phyloP scores from a whole-genome alignment of 805 yeast species.

The Yamadazyma laniorum region DNA sequence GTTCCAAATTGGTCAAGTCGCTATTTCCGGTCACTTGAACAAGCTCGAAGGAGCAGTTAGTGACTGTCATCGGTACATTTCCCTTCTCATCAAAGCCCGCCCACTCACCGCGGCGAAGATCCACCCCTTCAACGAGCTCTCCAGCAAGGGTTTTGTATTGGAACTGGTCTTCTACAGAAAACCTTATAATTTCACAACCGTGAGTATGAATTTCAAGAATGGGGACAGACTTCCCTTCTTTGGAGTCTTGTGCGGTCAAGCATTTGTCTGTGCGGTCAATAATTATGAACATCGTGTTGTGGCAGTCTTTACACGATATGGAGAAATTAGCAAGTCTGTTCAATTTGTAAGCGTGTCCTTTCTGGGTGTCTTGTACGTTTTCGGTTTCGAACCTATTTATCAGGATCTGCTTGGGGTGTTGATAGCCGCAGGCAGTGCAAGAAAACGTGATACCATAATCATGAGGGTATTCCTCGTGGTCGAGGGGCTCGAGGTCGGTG shows the following conservation, averaged over 20 bases:
- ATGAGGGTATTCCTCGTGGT: constrained; percentile 15
- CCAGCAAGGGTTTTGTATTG: constrained; percentile 10
- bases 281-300: constrained; percentile 8
- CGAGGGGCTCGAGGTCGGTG: constrained; percentile 15
- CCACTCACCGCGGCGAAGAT: constrained; percentile 15
- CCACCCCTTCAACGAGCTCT: constrained; percentile 12
- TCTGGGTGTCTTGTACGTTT: constrained; percentile 1
- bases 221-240: constrained; percentile 3
- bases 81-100: constrained; percentile 10
- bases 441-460: constrained; percentile 14
- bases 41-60: constrained; percentile 7
- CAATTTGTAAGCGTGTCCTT: not conserved
- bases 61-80: constrained; percentile 8
- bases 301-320: constrained; percentile 15
- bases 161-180: constrained; percentile 13
- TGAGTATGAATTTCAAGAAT: constrained; percentile 12
- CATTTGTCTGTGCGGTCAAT: constrained; percentile 1
- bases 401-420: constrained; percentile 9
- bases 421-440: constrained; percentile 10
- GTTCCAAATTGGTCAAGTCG: not conserved
- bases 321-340: constrained; percentile 11
- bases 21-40: constrained; percentile 5
- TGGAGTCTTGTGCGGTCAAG: not conserved
- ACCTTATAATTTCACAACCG: constrained; percentile 11
- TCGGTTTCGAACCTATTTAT: constrained; percentile 10